phyloP scores from a whole-genome alignment of 2,329 filamentous ascomycete species.

The Fusarium musae region DNA sequence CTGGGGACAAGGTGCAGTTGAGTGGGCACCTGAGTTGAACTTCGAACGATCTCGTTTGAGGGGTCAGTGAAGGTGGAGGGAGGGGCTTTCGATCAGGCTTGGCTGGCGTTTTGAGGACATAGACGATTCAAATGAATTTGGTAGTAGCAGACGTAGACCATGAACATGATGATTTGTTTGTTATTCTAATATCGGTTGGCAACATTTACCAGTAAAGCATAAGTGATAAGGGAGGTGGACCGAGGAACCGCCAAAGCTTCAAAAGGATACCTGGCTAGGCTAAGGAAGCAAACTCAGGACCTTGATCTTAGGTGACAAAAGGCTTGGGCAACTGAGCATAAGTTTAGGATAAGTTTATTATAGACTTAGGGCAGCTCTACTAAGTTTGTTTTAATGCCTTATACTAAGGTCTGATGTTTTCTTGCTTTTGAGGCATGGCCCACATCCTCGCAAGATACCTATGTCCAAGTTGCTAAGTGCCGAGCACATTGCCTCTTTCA shows the following conservation, averaged over 20 bases:
- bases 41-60: slow-evolving; percentile 38
- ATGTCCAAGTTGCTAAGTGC: not conserved
- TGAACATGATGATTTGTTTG: slow-evolving; percentile 46
- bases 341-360: not conserved
- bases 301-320: not conserved
- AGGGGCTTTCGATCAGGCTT: slow-evolving; percentile 49
- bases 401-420: not conserved
- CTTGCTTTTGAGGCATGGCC: not conserved
- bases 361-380: too few species aligned
- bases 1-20: slow-evolving; percentile 19
- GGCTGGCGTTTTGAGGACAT: slow-evolving; percentile 53
- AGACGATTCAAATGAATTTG: slow-evolving; percentile 54
- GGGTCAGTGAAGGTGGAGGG: slow-evolving; percentile 32
- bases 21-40: slow-evolving; percentile 29
- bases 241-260: not conserved
- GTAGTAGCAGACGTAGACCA: slow-evolving; percentile 48
- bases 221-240: not conserved
- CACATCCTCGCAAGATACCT: not conserved
- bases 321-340: not conserved
- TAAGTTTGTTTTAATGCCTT: not conserved
- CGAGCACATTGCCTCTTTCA: not conserved
- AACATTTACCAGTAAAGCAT: not conserved
- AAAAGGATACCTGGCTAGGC: not conserved
- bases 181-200: slow-evolving; percentile 4
- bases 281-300: not conserved